Evolutionary conservation across 2,329 filamentous ascomycete species (phyloP).

Genomic region (Calycina marina): DNA sequence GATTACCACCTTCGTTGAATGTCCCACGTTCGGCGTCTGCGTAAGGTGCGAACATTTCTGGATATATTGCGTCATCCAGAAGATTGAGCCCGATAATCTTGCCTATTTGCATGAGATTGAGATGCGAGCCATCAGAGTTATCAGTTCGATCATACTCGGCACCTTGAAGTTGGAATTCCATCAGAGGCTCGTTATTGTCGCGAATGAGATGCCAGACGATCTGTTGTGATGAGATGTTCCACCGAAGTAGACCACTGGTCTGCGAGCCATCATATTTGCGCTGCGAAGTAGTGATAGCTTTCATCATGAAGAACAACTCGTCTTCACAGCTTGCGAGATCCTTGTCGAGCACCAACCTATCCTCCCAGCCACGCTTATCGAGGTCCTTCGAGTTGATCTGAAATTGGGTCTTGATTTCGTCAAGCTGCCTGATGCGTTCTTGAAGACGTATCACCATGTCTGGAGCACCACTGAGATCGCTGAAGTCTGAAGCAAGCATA

Average conservation of each 20-base stretch:
- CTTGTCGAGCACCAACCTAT: conserved; percentile 74
- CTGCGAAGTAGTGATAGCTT: conserved; percentile 94
- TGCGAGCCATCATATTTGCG: conserved; percentile 65
- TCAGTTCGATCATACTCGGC: conserved; percentile 91
- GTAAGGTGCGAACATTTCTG: conserved; percentile 89
- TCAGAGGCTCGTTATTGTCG: conserved; percentile 72
- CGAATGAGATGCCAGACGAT: conserved; percentile 95
- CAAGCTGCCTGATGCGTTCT: conserved; percentile 80
- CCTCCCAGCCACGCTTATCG: conserved; percentile 82
- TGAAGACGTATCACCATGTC: conserved; percentile 87
- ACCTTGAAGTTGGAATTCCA: conserved; percentile 84
- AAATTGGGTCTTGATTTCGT: conserved; percentile 94
- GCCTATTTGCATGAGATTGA: conserved; percentile 80
- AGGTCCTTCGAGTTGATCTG: conserved; percentile 80
- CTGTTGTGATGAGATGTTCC: conserved; percentile 87
- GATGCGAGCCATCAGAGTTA: conserved; percentile 92
- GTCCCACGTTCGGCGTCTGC: conserved; percentile 47
- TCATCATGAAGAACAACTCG: conserved; percentile 99
- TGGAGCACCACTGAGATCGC: conserved; percentile 82
- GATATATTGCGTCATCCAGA: conserved; percentile 80
- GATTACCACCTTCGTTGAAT: conserved; percentile 40
- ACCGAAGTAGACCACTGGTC: conserved; percentile 68
- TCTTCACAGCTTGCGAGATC: conserved; percentile 85
- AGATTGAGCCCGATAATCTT: conserved; percentile 82
- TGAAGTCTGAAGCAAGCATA: conserved; percentile 97